These are phyloP conservation scores for Penicillium italicum DNA, from an alignment of 2,329 filamentous ascomycete species.

Conservation along the genomic window DNA sequence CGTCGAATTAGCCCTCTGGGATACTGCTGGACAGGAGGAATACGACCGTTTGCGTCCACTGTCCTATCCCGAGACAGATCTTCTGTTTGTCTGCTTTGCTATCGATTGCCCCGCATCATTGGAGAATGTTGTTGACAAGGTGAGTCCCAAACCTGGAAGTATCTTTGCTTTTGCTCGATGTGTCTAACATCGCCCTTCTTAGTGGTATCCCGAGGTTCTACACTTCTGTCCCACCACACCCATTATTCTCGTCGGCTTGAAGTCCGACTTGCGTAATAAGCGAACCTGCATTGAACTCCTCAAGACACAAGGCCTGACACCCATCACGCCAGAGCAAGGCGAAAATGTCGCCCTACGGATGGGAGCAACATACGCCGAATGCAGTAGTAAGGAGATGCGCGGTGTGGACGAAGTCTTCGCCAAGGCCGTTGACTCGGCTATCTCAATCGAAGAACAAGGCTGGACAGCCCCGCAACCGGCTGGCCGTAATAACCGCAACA, in stretches of 20 bases:
- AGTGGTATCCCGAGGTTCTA: constrained; percentile 99
- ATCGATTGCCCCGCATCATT: constrained; percentile 98
- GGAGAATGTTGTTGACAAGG: constrained; percentile 99
- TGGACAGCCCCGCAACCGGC: constrained; percentile 32
- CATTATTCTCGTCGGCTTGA: constrained; percentile 90
- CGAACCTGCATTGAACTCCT: constrained; percentile 97
- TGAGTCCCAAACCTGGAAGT: constrained; percentile 41
- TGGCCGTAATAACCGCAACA: constrained; percentile 14
- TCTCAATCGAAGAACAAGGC: constrained; percentile 70
- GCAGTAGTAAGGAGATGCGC: constrained; percentile 90
- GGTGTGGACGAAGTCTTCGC: constrained; percentile 97
- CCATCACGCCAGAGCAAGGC: constrained; percentile 88
- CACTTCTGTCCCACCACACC: constrained; percentile 98
- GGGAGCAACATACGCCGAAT: constrained; percentile 95
- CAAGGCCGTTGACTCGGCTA: constrained; percentile 81
- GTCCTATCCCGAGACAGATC: constrained; percentile 95
- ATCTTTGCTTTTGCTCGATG: background rate
- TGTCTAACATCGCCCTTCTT: constrained; percentile 7
- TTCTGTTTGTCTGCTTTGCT: constrained; percentile 98
- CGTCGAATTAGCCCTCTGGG: constrained; percentile 95
- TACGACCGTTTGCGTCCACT: constrained; percentile 94
- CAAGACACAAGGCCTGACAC: constrained; percentile 94
- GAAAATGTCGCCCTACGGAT: constrained; percentile 85
- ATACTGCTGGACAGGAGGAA: constrained; percentile 97
- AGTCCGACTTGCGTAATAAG: constrained; percentile 94